phyloP scores from a whole-genome alignment of 371 early-diverging fungal genomes.

The Mucor racemosus region DNA sequence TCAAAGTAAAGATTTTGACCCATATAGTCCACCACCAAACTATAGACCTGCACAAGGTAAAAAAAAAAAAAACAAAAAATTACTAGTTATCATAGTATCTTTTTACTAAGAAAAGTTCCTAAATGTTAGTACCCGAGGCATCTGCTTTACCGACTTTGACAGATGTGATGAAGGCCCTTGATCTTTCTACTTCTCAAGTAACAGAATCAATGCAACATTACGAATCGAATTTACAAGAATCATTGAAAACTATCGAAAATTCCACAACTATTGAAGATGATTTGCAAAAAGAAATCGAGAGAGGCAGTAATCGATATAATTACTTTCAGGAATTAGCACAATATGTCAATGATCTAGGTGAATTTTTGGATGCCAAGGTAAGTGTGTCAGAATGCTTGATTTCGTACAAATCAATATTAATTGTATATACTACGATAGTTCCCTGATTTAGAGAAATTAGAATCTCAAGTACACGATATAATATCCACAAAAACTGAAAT shows the following conservation, averaged over 20 bases:
- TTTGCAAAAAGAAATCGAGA: slow-evolving; percentile 51
- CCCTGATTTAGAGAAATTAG: slow-evolving; percentile 66
- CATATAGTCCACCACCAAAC: slow-evolving; percentile 31
- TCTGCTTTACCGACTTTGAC: slow-evolving; percentile 54
- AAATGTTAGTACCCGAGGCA: slow-evolving; percentile 56
- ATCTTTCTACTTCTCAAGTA: slow-evolving; percentile 38
- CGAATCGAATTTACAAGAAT: slow-evolving; percentile 51
- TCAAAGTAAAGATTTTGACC: slow-evolving; percentile 27
- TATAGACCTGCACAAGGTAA: slow-evolving; percentile 49
- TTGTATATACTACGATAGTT: slow-evolving; percentile 37
- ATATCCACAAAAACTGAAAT: slow-evolving; percentile 47
- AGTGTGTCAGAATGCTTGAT: neutral
- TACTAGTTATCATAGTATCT: too few species aligned
- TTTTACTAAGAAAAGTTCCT: neutral
- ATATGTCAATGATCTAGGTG: slow-evolving; percentile 67
- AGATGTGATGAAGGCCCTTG: slow-evolving; percentile 50
- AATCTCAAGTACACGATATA: slow-evolving; percentile 54
- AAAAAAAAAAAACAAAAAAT: too few species aligned
- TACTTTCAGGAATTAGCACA: slow-evolving; percentile 71
- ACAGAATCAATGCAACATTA: slow-evolving; percentile 46
- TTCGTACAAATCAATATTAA: too few species aligned
- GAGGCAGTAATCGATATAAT: slow-evolving; percentile 59
- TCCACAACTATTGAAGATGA: slow-evolving; percentile 38
- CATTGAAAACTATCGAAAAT: slow-evolving; percentile 48
- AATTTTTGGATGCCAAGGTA: slow-evolving; percentile 75